These are phyloP conservation scores for Apiotrichum akiyoshidainum DNA, from an alignment of 1,284 basidiomycete species.

Conservation along the genomic window DNA sequence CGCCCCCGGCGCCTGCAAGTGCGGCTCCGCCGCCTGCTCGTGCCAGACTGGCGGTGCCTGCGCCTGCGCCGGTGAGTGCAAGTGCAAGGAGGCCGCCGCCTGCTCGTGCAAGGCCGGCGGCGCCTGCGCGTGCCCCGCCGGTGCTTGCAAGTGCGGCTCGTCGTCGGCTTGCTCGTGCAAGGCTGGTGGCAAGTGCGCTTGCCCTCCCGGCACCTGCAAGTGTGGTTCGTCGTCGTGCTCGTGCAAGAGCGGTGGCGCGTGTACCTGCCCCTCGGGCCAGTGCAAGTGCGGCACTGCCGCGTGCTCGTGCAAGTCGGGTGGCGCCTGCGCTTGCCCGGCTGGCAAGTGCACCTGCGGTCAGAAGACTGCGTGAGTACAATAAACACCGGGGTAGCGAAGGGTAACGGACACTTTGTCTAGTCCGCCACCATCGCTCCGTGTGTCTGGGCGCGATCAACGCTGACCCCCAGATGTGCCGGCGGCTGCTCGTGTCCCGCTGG, in stretches of 20 bases:
- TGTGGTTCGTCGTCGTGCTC: slow-evolving; percentile 5
- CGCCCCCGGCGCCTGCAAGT: slow-evolving; percentile 1
- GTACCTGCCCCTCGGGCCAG: background rate
- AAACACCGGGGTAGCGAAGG: no score
- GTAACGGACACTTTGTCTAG: background rate
- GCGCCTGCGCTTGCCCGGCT: background rate
- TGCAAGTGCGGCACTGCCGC: background rate
- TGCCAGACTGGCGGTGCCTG: slow-evolving; percentile 1
- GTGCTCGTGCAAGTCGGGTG: background rate
- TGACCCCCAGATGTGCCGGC: slow-evolving; percentile 4
- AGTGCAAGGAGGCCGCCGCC: slow-evolving; percentile 1
- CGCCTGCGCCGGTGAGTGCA: background rate
- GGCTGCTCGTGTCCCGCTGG: slow-evolving; percentile 27
- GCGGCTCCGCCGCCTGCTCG: slow-evolving; percentile 3
- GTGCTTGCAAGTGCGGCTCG: background rate
- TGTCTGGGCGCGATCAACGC: background rate
- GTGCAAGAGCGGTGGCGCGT: background rate
- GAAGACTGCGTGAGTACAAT: slow-evolving; percentile 1
- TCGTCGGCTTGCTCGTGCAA: slow-evolving; percentile 5
- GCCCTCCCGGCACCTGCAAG: background rate
- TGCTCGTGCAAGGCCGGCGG: slow-evolving; percentile 13
- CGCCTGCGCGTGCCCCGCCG: background rate
- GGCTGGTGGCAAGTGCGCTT: slow-evolving; percentile 5
- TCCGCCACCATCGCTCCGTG: background rate
- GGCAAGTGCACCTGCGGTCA: background rate